Conservation (phyloP, 495 filamentous ascomycete genomes). For the Bacidia gigantensis region DNA sequence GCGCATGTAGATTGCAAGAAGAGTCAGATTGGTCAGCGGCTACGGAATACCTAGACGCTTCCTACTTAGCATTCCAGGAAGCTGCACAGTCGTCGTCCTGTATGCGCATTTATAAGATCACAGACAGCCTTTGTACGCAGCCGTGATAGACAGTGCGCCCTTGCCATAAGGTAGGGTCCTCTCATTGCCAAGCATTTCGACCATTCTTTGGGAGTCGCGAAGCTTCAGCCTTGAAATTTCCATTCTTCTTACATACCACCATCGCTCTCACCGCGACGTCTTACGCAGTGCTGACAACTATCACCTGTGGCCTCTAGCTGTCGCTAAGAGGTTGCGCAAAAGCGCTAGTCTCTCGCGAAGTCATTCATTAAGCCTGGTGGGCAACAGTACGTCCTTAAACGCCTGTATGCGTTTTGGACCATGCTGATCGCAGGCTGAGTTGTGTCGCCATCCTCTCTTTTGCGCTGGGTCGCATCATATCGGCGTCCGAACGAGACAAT, state of each 20-base stretch:
- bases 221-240: neutral
- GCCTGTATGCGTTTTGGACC: conserved; percentile 16
- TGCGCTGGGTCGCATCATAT: conserved; percentile 1
- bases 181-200: neutral
- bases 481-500: neutral
- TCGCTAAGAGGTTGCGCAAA: conserved; percentile 12
- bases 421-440: conserved; percentile 12
- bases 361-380: conserved; percentile 14
- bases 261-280: neutral
- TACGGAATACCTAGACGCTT: too few relatives aligned
- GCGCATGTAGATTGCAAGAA: too few relatives aligned
- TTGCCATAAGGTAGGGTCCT: too few relatives aligned
- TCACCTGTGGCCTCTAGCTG: conserved; percentile 8
- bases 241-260: neutral
- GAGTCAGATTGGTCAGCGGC: too few relatives aligned
- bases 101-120: too few relatives aligned
- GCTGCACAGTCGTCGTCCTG: too few relatives aligned
- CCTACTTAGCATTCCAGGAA: too few relatives aligned
- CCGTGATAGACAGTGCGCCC: too few relatives aligned
- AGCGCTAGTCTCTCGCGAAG: conserved; percentile 15
- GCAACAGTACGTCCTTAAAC: conserved; percentile 14
- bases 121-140: too few relatives aligned
- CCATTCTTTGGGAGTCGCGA: neutral
- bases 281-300: conserved; percentile 10
- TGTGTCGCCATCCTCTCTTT: conserved; percentile 8